These are phyloP conservation scores for Ogataea chonburiensis DNA, from an alignment of 805 yeast species.

Conservation along the genomic window DNA sequence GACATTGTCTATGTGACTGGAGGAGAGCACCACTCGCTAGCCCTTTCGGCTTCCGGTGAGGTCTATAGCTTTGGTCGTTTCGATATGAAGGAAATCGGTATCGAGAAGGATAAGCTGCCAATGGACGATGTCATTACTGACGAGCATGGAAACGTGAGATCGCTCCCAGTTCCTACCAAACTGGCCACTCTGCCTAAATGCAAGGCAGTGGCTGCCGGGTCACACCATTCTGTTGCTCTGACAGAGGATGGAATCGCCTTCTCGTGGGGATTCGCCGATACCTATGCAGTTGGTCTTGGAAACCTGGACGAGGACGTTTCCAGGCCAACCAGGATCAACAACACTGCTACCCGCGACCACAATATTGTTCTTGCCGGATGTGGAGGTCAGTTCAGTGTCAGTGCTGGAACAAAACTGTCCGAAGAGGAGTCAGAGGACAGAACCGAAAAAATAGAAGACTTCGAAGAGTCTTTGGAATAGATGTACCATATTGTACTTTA, in stretches of 20 bases:
- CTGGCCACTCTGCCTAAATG: conserved; percentile 56
- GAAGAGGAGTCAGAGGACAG: conserved; percentile 53
- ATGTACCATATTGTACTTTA: conserved; percentile 9
- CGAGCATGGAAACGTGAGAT: conserved; percentile 75
- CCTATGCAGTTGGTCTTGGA: conserved; percentile 95
- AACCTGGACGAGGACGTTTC: conserved; percentile 80
- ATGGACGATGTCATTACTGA: conserved; percentile 68
- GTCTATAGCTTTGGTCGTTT: conserved; percentile 86
- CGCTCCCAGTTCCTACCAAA: conserved; percentile 81
- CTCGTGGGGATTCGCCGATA: conserved; percentile 98
- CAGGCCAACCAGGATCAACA: conserved; percentile 82
- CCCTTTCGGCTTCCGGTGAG: conserved; percentile 69
- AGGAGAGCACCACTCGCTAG: conserved; percentile 93
- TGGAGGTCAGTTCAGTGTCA: conserved; percentile 94
- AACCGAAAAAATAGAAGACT: conserved; percentile 50
- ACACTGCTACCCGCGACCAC: conserved; percentile 87
- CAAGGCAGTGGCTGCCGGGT: conserved; percentile 71
- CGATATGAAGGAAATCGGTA: conserved; percentile 92
- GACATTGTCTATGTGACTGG: conserved; percentile 67
- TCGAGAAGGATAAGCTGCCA: conserved; percentile 65
- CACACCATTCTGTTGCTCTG: conserved; percentile 89
- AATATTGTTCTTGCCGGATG: conserved; percentile 76
- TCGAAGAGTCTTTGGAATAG: conserved; percentile 37
- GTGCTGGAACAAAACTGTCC: conserved; percentile 70
- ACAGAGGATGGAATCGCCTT: conserved; percentile 80